Evolutionary conservation across 768 basidiomycete species (phyloP).

Genomic region (Collybia nuda): DNA sequence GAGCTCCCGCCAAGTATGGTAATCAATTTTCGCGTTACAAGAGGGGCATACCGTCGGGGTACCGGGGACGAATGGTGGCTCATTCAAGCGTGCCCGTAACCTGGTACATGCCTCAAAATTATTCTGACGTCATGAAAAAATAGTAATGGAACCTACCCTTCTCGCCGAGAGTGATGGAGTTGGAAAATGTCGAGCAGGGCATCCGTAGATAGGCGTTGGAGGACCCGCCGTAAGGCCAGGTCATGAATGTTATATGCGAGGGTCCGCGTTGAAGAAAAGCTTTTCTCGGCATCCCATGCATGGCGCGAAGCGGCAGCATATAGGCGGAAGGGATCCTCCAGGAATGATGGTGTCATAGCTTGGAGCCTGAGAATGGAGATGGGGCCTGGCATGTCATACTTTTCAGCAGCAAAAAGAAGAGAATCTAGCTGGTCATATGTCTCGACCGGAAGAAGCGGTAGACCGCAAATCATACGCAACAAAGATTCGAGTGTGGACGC

Average conservation of each 20-base stretch:
- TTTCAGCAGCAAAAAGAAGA: constrained; percentile 63
- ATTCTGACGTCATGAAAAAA: not conserved
- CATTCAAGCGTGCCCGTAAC: constrained; percentile 47
- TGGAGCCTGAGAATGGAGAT: constrained; percentile 58
- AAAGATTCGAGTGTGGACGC: constrained; percentile 51
- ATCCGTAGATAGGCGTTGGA: constrained; percentile 46
- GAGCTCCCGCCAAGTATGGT: constrained; percentile 65
- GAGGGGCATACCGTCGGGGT: constrained; percentile 47
- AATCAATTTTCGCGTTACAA: constrained; percentile 49
- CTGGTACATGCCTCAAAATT: constrained; percentile 12
- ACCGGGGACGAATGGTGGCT: constrained; percentile 56
- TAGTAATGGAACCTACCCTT: constrained; percentile 27
- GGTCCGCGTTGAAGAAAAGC: constrained; percentile 52
- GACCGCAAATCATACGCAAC: constrained; percentile 61
- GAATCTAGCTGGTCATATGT: constrained; percentile 56
- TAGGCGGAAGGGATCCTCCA: constrained; percentile 49
- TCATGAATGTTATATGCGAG: constrained; percentile 54
- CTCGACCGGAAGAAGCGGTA: constrained; percentile 46
- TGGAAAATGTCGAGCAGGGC: constrained; percentile 56
- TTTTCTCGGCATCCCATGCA: constrained; percentile 58
- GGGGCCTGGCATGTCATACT: constrained; percentile 71
- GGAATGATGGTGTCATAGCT: constrained; percentile 50
- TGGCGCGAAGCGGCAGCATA: constrained; percentile 57
- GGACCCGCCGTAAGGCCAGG: constrained; percentile 38
- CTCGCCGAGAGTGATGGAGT: constrained; percentile 53